A percentile compares a stretch with the other conserved stretches of the same genome.
phyloP scores from a whole-genome alignment of 2,329 filamentous ascomycete species.

The Fusarium secorum region DNA sequence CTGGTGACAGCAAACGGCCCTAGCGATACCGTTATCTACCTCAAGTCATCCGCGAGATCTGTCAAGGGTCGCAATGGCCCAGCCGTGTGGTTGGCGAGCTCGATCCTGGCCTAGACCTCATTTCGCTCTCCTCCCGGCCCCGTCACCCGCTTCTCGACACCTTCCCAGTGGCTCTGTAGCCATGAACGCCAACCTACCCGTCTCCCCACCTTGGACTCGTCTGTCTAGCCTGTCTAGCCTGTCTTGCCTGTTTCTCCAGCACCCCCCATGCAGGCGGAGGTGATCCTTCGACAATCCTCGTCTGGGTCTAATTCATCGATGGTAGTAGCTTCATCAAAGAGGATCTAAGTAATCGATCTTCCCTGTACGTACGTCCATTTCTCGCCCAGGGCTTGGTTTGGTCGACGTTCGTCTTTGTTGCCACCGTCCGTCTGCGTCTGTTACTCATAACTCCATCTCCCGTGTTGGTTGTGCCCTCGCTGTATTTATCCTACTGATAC shows the following conservation, averaged over 20 bases:
- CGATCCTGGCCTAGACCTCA: slow-evolving; percentile 39
- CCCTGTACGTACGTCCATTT: slow-evolving; percentile 27
- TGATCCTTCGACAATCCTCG: slow-evolving; percentile 42
- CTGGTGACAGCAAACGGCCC: slow-evolving; percentile 22
- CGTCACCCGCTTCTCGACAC: slow-evolving; percentile 43
- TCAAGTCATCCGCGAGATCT: slow-evolving; percentile 38
- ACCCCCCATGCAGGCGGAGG: slow-evolving; percentile 39
- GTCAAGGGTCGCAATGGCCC: slow-evolving; percentile 39
- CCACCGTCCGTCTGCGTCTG: slow-evolving; percentile 33
- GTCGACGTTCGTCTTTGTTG: slow-evolving; percentile 32
- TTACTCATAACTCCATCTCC: slow-evolving; percentile 24
- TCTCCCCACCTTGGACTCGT: slow-evolving; percentile 36
- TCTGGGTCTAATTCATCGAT: slow-evolving; percentile 41
- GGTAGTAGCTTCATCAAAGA: slow-evolving; percentile 35
- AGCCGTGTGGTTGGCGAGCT: slow-evolving; percentile 40
- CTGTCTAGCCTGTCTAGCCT: slow-evolving; percentile 2
- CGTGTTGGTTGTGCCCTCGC: slow-evolving; percentile 26
- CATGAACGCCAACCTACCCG: slow-evolving; percentile 37
- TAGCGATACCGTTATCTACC: slow-evolving; percentile 33
- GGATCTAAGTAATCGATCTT: slow-evolving; percentile 37
- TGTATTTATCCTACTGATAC: slow-evolving; percentile 35
- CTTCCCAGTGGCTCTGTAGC: slow-evolving; percentile 37
- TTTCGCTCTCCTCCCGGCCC: slow-evolving; percentile 43
- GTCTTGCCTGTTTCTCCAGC: slow-evolving; percentile 34
- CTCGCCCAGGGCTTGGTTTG: slow-evolving; percentile 13